A percentile compares a stretch with the other conserved stretches of the same genome.
phyloP scores from a whole-genome alignment of 176 grass and related monocot genomes.

The Hordeum marinum region DNA sequence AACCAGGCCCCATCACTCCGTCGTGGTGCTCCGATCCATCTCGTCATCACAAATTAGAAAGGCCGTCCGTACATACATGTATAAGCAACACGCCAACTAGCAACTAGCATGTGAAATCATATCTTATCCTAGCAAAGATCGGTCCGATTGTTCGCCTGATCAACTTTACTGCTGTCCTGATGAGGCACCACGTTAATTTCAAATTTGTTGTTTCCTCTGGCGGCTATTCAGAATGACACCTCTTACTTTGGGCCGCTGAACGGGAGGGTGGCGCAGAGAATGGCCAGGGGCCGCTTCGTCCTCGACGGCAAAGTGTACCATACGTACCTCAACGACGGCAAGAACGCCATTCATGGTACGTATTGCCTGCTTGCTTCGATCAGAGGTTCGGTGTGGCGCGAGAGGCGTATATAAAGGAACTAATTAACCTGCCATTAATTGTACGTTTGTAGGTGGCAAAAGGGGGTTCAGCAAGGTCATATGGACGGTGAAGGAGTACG shows the following conservation, averaged over 20 bases:
- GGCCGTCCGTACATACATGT: neutral
- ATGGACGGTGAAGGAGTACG: slow-evolving; percentile 75
- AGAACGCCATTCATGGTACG: slow-evolving; percentile 72
- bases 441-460: slow-evolving; percentile 36
- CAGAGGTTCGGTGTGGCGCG: too few relatives aligned
- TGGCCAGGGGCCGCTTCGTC: slow-evolving; percentile 49
- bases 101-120: neutral
- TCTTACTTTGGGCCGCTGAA: slow-evolving; percentile 70
- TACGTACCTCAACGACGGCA: slow-evolving; percentile 51
- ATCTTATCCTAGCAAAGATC: neutral
- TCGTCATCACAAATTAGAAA: neutral
- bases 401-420: too few relatives aligned
- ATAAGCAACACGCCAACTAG: neutral
- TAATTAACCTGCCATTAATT: too few relatives aligned
- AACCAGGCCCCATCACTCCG: neutral
- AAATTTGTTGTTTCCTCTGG: neutral
- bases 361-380: too few relatives aligned
- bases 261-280: slow-evolving; percentile 66
- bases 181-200: neutral
- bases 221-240: slow-evolving; percentile 46
- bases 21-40: neutral
- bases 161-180: neutral
- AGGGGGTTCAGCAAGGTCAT: slow-evolving; percentile 68
- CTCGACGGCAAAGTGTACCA: slow-evolving; percentile 59
- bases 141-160: neutral